These are phyloP conservation scores for Phytopythium boreale DNA, from an alignment of 352 stramenopile species.

Conservation along the genomic window DNA sequence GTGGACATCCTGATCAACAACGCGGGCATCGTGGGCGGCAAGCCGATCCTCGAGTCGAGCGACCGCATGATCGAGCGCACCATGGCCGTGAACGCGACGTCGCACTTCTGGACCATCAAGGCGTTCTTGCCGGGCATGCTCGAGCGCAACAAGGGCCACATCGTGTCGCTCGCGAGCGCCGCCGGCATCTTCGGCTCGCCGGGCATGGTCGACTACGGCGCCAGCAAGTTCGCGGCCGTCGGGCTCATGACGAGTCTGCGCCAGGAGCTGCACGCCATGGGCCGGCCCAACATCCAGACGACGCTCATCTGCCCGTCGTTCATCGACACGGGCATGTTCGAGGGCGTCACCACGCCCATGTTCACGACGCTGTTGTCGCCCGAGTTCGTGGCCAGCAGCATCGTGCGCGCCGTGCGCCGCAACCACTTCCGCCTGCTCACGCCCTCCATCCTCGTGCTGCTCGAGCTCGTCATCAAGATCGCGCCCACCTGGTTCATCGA, in stretches of 20 bases:
- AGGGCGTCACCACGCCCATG: slow-evolving; percentile 35
- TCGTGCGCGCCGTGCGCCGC: slow-evolving; percentile 43
- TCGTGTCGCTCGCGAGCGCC: slow-evolving; percentile 46
- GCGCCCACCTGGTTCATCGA: slow-evolving; percentile 39
- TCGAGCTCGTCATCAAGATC: slow-evolving; percentile 31
- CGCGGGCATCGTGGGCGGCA: slow-evolving; percentile 45
- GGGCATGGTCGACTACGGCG: slow-evolving; percentile 53
- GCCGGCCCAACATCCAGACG: slow-evolving; percentile 35
- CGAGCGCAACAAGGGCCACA: slow-evolving; percentile 35
- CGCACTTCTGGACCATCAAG: slow-evolving; percentile 56
- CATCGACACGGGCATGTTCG: slow-evolving; percentile 65
- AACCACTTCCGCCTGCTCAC: slow-evolving; percentile 44
- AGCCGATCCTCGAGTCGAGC: slow-evolving; percentile 31
- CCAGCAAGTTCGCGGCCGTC: slow-evolving; percentile 44
- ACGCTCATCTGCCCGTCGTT: slow-evolving; percentile 58
- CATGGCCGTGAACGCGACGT: slow-evolving; percentile 41
- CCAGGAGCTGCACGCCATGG: slow-evolving; percentile 44
- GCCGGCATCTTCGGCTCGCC: slow-evolving; percentile 42
- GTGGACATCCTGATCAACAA: slow-evolving; percentile 59
- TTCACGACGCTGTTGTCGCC: slow-evolving; percentile 41
- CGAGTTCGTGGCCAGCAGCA: slow-evolving; percentile 38
- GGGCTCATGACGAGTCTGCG: slow-evolving; percentile 42
- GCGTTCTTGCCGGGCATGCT: slow-evolving; percentile 44
- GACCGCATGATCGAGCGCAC: slow-evolving; percentile 46
- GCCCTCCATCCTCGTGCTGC: slow-evolving; percentile 23